phyloP scores from a whole-genome alignment of 176 grass and related monocot species.

The Oryza glumipatula region DNA sequence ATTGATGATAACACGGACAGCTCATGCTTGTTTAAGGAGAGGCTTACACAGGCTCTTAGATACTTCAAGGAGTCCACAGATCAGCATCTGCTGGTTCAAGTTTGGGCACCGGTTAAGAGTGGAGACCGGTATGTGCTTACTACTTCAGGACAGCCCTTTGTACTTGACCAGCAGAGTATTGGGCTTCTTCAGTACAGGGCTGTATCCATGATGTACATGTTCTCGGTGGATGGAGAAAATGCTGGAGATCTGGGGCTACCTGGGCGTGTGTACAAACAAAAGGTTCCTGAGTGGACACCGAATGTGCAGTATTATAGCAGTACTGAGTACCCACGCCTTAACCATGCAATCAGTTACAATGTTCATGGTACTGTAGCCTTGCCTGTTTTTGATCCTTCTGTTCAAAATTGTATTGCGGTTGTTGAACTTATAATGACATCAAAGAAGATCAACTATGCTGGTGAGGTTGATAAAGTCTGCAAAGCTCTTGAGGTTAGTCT shows the following conservation, averaged over 20 bases:
- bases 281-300: slow-evolving; percentile 96
- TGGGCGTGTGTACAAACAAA: slow-evolving; percentile 89
- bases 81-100: slow-evolving; percentile 85
- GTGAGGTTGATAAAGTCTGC: slow-evolving; percentile 95
- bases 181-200: slow-evolving; percentile 86
- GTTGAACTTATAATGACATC: slow-evolving; percentile 99
- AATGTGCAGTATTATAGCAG: slow-evolving; percentile 95
- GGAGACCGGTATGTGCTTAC: slow-evolving; percentile 85
- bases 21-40: slow-evolving; percentile 75
- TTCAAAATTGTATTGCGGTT: slow-evolving; percentile 82
- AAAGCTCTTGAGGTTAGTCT: slow-evolving; percentile 90
- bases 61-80: slow-evolving; percentile 92
- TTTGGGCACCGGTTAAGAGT: slow-evolving; percentile 93
- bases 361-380: slow-evolving; percentile 90
- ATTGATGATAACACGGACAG: slow-evolving; percentile 52
- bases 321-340: slow-evolving; percentile 81
- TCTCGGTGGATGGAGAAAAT: slow-evolving; percentile 83
- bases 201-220: slow-evolving; percentile 88
- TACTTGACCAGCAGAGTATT: slow-evolving; percentile 74
- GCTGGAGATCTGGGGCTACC: slow-evolving; percentile 75
- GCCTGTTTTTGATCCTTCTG: slow-evolving; percentile 86
- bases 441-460: slow-evolving; percentile 88
- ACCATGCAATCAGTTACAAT: slow-evolving; percentile 86
- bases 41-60: slow-evolving; percentile 80
- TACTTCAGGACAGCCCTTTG: slow-evolving; percentile 93